Percentiles rank a stretch among this genome's conserved stretches.
Evolutionary conservation across 257 asterid species (phyloP).

Genomic region (Capsicum rhomboideum): DNA sequence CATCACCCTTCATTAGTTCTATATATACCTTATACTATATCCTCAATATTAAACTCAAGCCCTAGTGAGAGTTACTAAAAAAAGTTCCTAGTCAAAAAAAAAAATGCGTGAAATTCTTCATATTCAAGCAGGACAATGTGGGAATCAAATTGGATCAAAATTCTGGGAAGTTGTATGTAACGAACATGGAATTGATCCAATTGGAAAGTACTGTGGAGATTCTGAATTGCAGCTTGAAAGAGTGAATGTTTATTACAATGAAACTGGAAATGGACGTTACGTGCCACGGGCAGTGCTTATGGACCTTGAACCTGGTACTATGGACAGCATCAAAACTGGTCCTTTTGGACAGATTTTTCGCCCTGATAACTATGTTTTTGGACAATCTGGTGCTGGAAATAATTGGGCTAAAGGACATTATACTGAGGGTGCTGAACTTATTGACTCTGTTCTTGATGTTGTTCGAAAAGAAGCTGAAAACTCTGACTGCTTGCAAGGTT

Average conservation of each 20-base stretch:
- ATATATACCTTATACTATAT: neutral
- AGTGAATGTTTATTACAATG: slow-evolving; percentile 21
- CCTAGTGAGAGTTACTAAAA: neutral
- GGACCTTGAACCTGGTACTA: slow-evolving; percentile 27
- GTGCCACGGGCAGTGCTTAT: slow-evolving; percentile 21
- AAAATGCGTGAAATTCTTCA: slow-evolving; percentile 28
- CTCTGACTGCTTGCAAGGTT: slow-evolving; percentile 22
- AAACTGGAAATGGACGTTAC: slow-evolving; percentile 17
- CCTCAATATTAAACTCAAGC: neutral
- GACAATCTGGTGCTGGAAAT: slow-evolving; percentile 25
- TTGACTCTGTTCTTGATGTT: slow-evolving; percentile 25
- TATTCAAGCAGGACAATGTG: slow-evolving; percentile 28
- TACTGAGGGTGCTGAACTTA: slow-evolving; percentile 24
- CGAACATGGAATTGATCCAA: slow-evolving; percentile 24
- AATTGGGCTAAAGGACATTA: slow-evolving; percentile 26
- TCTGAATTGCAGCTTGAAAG: slow-evolving; percentile 16
- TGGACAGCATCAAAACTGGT: slow-evolving; percentile 20
- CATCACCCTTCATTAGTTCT: neutral
- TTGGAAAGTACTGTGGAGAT: slow-evolving; percentile 12
- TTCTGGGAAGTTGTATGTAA: slow-evolving; percentile 24
- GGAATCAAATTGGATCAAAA: slow-evolving; percentile 26
- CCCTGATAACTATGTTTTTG: slow-evolving; percentile 21
- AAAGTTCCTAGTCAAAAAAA: no score
- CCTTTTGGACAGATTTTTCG: slow-evolving; percentile 17
- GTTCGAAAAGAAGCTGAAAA: slow-evolving; percentile 22